Evolutionary conservation across 805 yeast species (phyloP).

Genomic region (Barnettozyma pratensis): DNA sequence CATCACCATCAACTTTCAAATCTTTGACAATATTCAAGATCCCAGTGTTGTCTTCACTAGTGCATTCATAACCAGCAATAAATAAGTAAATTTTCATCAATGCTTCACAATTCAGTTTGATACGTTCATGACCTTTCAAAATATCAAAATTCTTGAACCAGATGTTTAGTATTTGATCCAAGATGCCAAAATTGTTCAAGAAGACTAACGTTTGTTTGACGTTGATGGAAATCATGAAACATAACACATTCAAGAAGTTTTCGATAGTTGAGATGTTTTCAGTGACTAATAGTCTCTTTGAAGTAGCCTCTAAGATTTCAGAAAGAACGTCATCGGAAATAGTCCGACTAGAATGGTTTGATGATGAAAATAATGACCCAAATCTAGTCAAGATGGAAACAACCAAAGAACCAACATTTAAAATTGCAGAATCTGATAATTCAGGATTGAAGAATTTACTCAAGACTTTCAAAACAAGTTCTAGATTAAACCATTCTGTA

Average conservation of each 20-base stretch:
- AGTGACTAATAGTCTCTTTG: constrained; percentile 59
- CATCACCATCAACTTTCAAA: constrained; percentile 71
- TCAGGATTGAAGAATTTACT: constrained; percentile 67
- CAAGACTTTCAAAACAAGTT: constrained; percentile 52
- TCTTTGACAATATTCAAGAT: constrained; percentile 28
- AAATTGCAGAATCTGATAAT: constrained; percentile 75
- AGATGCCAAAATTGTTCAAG: constrained; percentile 39
- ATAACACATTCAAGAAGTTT: constrained; percentile 70
- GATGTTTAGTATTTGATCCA: constrained; percentile 52
- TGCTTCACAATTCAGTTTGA: constrained; percentile 62
- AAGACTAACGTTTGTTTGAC: constrained; percentile 61
- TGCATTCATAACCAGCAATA: constrained; percentile 34
- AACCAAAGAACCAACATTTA: constrained; percentile 65
- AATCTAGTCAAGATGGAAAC: constrained; percentile 53
- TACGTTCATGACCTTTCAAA: constrained; percentile 66
- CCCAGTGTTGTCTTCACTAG: background rate
- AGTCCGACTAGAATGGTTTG: background rate
- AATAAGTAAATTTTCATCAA: constrained; percentile 61
- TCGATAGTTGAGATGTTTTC: constrained; percentile 70
- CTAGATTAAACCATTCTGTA: constrained; percentile 15
- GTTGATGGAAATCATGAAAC: constrained; percentile 59
- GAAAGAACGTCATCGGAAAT: constrained; percentile 26
- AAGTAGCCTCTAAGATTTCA: constrained; percentile 69
- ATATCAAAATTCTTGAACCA: constrained; percentile 85
- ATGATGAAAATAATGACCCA: constrained; percentile 17